Evolutionary conservation across 768 basidiomycete genomes (phyloP), one percentile per base, ranked within the genome.

Genomic region (Hypholoma fasciculare): DNA sequence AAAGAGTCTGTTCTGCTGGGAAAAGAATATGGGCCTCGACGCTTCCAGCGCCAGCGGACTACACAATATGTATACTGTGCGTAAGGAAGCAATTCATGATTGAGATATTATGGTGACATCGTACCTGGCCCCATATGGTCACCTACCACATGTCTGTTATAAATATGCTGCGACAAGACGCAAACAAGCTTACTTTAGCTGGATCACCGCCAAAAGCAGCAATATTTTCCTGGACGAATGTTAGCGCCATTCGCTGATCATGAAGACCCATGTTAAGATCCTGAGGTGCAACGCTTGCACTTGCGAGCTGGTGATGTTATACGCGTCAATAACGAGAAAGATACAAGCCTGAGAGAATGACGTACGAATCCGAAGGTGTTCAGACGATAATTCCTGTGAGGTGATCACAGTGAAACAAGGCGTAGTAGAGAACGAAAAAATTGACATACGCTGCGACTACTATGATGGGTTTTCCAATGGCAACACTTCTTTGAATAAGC

Each of bases 191-290:
- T 65, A 77, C 84, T 71, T 85, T 87, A 9, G 70, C 61, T 13
- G 82, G 80, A 68, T 88, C 82, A 2, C 88, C 88, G 9, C 87
- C 87, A 63, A 90, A 90, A 2, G 78, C 76, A 5, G 74, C 79
- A 9, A 89, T 83, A 63, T 90, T 87, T 17, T 85, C 74, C 60
- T 87, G 80, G 0, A 90, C 71, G 68, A 88, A 90, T 12, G 72
- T 63, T 0, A 92, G 68, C 0, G 86, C 85, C 27, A 77, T 72
- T 1, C 77, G 72, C 69, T 89, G 86, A 65, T 91, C 89, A 23
- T 71, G 73, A 16, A 89, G 71, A n/a, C 87, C 87, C 4, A 78
- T 77, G 58, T 88, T 87, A 23, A 86, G 71, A 61, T 85, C 81
- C 58, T 80, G 65, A 0, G 80, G 68, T 1, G 74, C 67, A 3